Evolutionary conservation across 2,329 filamentous ascomycete species (phyloP).

Genomic region (Trichoderma polysporum): DNA sequence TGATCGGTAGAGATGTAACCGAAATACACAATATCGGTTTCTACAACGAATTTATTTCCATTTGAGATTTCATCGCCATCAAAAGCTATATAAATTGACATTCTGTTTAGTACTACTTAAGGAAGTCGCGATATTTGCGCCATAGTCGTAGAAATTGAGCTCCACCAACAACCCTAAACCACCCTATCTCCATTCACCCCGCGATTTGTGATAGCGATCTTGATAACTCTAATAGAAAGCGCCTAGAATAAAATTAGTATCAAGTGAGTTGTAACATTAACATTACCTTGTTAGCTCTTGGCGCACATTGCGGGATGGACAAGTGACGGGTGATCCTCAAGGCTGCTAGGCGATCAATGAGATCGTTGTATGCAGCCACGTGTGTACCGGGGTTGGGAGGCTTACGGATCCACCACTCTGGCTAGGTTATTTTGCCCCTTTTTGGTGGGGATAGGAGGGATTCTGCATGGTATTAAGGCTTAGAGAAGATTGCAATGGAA

Average conservation of each 20-base stretch:
- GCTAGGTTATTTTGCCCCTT: not conserved
- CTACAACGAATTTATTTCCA: not conserved
- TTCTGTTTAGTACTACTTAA: not conserved
- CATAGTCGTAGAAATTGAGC: not conserved
- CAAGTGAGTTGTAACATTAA: not conserved
- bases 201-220: not conserved
- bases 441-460: not conserved
- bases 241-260: not conserved
- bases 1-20: too few species aligned
- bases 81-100: not conserved
- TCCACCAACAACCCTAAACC: not conserved
- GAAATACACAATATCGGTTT: not conserved
- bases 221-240: conserved; percentile 4
- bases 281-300: not conserved
- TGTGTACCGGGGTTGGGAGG: not conserved
- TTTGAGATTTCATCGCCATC: not conserved
- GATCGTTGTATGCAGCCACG: conserved; percentile 1
- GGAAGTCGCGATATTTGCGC: not conserved
- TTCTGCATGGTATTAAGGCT: not conserved
- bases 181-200: not conserved
- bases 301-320: not conserved
- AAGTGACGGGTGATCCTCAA: not conserved
- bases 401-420: conserved; percentile 4
- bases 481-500: not conserved
- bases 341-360: not conserved